These are phyloP conservation scores for Cryptococcus depauperatus DNA, from an alignment of 1,284 basidiomycete genomes.

Conservation along the genomic window DNA sequence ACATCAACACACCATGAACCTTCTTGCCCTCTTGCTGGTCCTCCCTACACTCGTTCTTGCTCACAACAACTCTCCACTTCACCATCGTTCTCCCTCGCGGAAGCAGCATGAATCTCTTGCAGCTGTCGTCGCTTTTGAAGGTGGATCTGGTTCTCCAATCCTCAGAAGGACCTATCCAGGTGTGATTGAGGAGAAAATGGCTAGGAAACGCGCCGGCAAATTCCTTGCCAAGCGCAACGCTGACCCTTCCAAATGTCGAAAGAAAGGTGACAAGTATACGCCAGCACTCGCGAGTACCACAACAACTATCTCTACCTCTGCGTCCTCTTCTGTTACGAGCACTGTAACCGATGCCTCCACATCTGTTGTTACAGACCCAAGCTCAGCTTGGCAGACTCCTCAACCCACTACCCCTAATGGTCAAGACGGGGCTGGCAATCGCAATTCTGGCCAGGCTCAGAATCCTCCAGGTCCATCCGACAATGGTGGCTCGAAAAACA, in stretches of 20 bases:
- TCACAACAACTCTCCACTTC: slow-evolving; percentile 9
- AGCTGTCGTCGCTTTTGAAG: slow-evolving; percentile 2
- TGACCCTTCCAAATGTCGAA: slow-evolving; percentile 10
- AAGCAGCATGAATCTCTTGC: slow-evolving; percentile 10
- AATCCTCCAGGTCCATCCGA: background rate
- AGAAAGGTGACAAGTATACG: background rate
- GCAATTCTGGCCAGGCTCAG: background rate
- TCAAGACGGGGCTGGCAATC: background rate
- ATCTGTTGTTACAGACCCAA: slow-evolving; percentile 11
- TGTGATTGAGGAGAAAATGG: slow-evolving; percentile 15
- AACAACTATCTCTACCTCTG: background rate
- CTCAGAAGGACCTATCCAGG: background rate
- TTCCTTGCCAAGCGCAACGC: slow-evolving; percentile 9
- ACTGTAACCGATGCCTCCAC: slow-evolving; percentile 3
- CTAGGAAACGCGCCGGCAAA: slow-evolving; percentile 2
- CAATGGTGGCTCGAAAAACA: background rate
- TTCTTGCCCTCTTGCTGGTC: slow-evolving; percentile 13
- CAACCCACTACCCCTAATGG: background rate
- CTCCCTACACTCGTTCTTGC: slow-evolving; percentile 12
- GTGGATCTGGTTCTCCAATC: background rate
- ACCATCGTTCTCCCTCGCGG: slow-evolving; percentile 7
- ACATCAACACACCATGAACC: slow-evolving; percentile 2
- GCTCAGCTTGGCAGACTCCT: background rate
- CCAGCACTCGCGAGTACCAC: slow-evolving; percentile 2
- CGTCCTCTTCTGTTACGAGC: background rate